Conservation (phyloP, 371 early-diverging fungal genomes). For the Gilbertella persicaria region DNA sequence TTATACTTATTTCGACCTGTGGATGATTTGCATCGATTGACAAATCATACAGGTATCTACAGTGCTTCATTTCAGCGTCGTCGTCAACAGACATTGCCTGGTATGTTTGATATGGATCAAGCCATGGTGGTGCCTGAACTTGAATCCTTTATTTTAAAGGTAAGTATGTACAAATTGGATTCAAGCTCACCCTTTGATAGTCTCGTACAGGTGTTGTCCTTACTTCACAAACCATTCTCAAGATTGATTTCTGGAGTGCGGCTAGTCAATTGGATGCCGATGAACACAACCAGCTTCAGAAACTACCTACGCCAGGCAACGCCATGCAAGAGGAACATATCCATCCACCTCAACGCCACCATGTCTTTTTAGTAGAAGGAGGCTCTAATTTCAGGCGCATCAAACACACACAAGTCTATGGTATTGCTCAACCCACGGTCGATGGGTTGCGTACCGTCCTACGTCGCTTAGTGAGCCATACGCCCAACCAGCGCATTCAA, state of each 20-base stretch:
- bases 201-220: constrained; percentile 60
- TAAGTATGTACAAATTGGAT: constrained; percentile 4
- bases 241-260: constrained; percentile 59
- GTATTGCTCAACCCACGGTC: constrained; percentile 66
- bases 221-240: constrained; percentile 61
- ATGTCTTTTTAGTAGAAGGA: constrained; percentile 24
- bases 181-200: constrained; percentile 12
- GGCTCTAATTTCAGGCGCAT: constrained; percentile 38
- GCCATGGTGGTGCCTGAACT: constrained; percentile 48
- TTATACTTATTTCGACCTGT: constrained; percentile 66
- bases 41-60: background rate
- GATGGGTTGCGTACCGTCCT: constrained; percentile 54
- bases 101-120: constrained; percentile 33
- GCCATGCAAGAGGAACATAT: constrained; percentile 1
- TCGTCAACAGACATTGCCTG: constrained; percentile 21
- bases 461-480: constrained; percentile 11
- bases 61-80: constrained; percentile 8
- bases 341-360: constrained; percentile 18
- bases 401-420: constrained; percentile 42
- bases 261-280: constrained; percentile 13
- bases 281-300: constrained; percentile 23
- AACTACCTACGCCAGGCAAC: constrained; percentile 16
- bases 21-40: constrained; percentile 54
- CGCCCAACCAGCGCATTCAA: constrained; percentile 27
- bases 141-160: constrained; percentile 53